Percentiles rank a stretch among this genome's conserved stretches.
Evolutionary conservation across 257 asterid genomes (phyloP).

Genomic region (Fraxinus excelsior): DNA sequence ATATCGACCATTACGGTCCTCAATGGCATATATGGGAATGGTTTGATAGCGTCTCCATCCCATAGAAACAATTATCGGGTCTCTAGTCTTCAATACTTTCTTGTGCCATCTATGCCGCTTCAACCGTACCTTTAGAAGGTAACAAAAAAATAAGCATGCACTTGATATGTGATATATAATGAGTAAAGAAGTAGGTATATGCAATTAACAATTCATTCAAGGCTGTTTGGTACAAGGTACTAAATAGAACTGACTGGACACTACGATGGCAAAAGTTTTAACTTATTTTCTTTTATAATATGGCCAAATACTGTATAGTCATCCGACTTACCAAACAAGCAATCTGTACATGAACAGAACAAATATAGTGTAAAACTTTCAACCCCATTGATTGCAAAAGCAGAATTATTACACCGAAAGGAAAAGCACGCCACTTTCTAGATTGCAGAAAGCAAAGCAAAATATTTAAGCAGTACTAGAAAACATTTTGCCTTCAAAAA

Average conservation of each 20-base stretch:
- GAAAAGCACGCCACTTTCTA: not conserved
- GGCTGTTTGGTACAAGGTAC: not conserved
- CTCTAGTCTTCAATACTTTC: slow-evolving; percentile 94
- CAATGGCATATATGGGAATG: slow-evolving; percentile 82
- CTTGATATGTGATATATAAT: not conserved
- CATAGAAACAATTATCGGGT: slow-evolving; percentile 90
- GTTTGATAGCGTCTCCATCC: slow-evolving; percentile 99
- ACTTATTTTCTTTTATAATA: not conserved
- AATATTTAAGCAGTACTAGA: not conserved
- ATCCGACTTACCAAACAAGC: not conserved
- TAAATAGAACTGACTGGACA: not conserved
- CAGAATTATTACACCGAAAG: not conserved
- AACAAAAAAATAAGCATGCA: slow-evolving; percentile 13
- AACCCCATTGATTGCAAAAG: not conserved
- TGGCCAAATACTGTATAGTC: not conserved
- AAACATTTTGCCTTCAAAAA: not conserved
- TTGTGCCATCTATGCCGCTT: slow-evolving; percentile 99
- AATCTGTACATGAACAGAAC: not conserved
- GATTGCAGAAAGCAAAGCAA: not conserved
- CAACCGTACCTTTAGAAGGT: slow-evolving; percentile 61
- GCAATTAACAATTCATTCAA: not conserved
- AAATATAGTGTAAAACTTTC: not conserved
- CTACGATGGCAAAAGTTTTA: not conserved
- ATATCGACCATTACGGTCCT: slow-evolving; percentile 87
- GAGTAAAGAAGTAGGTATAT: not conserved